Conservation (phyloP, 148 eudicot species). For the Pharnaceum exiguum region DNA sequence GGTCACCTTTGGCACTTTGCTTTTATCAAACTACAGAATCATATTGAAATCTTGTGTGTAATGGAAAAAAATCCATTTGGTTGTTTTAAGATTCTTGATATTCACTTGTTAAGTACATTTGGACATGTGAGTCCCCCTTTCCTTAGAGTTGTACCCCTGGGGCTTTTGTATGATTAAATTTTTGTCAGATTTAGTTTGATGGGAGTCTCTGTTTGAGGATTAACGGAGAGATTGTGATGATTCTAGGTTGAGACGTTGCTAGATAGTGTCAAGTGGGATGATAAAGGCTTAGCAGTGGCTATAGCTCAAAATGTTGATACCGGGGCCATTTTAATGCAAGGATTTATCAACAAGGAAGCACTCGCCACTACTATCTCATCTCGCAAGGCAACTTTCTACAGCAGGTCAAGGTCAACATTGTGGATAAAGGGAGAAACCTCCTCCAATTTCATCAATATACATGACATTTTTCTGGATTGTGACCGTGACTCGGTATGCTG, state of each 20-base stretch:
- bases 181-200: background rate
- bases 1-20: too few species aligned
- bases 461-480: slow-evolving; percentile 78
- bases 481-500: slow-evolving; percentile 84
- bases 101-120: too few species aligned
- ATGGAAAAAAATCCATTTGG: too few species aligned
- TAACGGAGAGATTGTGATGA: slow-evolving; percentile 26
- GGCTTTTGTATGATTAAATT: background rate
- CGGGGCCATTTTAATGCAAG: slow-evolving; percentile 97
- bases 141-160: background rate
- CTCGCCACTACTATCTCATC: slow-evolving; percentile 72
- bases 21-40: too few species aligned
- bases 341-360: slow-evolving; percentile 87
- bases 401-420: slow-evolving; percentile 75
- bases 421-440: slow-evolving; percentile 98
- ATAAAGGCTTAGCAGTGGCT: slow-evolving; percentile 98
- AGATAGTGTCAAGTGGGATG: slow-evolving; percentile 96
- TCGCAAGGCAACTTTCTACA: slow-evolving; percentile 86
- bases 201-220: background rate
- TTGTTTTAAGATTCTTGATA: too few species aligned
- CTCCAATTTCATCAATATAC: slow-evolving; percentile 80
- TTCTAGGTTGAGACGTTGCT: slow-evolving; percentile 73
- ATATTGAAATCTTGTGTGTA: too few species aligned
- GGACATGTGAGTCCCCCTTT: too few species aligned
- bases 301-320: slow-evolving; percentile 97